Conservation (phyloP, 805 yeast genomes). For the Barnettozyma botsteinii region DNA sequence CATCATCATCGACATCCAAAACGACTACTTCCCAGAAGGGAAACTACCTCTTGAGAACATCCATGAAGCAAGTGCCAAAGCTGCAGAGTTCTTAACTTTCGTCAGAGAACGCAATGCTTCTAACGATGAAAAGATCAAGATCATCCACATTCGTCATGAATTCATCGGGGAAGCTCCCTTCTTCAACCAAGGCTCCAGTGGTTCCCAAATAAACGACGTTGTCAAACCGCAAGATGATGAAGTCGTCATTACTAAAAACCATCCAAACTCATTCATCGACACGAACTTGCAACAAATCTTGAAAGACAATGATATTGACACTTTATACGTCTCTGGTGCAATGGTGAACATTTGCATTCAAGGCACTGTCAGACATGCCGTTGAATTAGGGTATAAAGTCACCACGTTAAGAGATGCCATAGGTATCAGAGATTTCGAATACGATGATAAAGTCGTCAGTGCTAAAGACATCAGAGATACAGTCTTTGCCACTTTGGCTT, state of each 20-base stretch:
- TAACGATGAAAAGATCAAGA: background rate
- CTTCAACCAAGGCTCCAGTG: slow-evolving; percentile 8
- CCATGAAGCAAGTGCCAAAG: slow-evolving; percentile 9
- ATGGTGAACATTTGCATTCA: slow-evolving; percentile 20
- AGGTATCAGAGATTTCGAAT: slow-evolving; percentile 16
- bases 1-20: slow-evolving; percentile 18
- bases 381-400: slow-evolving; percentile 17
- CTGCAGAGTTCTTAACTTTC: slow-evolving; percentile 10
- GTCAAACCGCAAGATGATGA: slow-evolving; percentile 12
- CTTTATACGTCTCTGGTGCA: slow-evolving; percentile 15
- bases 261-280: slow-evolving; percentile 14
- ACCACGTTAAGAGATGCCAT: slow-evolving; percentile 16
- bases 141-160: slow-evolving; percentile 17
- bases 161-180: slow-evolving; percentile 6
- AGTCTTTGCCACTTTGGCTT: slow-evolving; percentile 15
- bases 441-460: slow-evolving; percentile 12
- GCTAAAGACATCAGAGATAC: slow-evolving; percentile 11
- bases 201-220: slow-evolving; percentile 11
- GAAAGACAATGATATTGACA: slow-evolving; percentile 6
- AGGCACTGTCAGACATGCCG: slow-evolving; percentile 18
- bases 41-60: slow-evolving; percentile 11
- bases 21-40: slow-evolving; percentile 19
- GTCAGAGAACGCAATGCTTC: slow-evolving; percentile 8
- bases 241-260: slow-evolving; percentile 9
- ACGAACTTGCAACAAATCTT: slow-evolving; percentile 13